A percentile compares a stretch with the other conserved stretches of the same genome.
Evolutionary conservation across 2,329 filamentous ascomycete species (phyloP).

Genomic region (Colletotrichum spinosum): DNA sequence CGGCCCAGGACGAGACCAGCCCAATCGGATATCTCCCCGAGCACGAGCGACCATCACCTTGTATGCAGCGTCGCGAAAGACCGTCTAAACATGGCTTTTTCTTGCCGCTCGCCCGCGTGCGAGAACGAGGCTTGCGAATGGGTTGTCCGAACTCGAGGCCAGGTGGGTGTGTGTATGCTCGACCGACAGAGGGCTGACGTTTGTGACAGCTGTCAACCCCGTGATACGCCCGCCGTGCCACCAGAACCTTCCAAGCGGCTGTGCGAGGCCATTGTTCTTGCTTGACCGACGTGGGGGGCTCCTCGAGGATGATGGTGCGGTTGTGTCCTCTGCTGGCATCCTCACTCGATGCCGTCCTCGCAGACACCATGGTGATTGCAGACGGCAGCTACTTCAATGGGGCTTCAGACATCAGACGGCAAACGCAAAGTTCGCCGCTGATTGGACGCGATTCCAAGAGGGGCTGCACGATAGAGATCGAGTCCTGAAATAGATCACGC

Average conservation of each 20-base stretch:
- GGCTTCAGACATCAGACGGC: neutral
- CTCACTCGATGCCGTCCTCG: neutral
- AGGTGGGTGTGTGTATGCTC: too few species aligned
- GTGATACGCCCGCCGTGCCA: neutral
- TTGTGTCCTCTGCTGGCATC: neutral
- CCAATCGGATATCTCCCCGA: conserved; percentile 31
- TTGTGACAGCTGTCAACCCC: neutral
- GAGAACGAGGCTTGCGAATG: neutral
- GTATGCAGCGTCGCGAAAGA: neutral
- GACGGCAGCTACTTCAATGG: neutral
- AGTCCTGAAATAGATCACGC: neutral
- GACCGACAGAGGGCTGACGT: neutral
- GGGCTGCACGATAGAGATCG: neutral
- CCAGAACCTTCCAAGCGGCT: neutral
- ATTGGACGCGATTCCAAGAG: neutral
- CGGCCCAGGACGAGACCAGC: neutral
- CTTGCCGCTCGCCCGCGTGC: neutral
- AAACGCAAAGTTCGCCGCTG: neutral
- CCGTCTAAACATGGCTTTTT: conserved; percentile 19
- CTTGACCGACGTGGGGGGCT: neutral
- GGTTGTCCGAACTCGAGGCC: neutral
- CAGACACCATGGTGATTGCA: neutral
- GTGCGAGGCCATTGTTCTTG: neutral
- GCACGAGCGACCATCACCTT: neutral
- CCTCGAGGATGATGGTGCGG: neutral